phyloP scores from a whole-genome alignment of 176 grass and related monocot genomes.

The Juncus effusus region DNA sequence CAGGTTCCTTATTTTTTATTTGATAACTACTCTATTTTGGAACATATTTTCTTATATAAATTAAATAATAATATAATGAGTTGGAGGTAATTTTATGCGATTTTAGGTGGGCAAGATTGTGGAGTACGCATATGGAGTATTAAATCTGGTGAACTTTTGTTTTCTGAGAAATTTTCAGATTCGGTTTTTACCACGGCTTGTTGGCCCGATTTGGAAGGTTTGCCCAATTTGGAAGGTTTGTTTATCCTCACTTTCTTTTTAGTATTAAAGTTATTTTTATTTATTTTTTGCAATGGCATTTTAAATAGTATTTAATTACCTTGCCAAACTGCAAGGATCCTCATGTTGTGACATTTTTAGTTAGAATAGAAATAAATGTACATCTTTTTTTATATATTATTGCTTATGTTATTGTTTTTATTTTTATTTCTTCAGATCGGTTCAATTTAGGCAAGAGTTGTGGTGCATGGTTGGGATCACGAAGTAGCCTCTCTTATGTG shows the following conservation, averaged over 20 bases:
- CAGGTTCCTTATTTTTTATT: slow-evolving; percentile 36
- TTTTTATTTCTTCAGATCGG: not conserved
- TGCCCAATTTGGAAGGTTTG: slow-evolving; percentile 28
- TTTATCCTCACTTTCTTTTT: slow-evolving; percentile 4
- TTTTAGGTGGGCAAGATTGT: slow-evolving; percentile 65
- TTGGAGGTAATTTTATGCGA: slow-evolving; percentile 18
- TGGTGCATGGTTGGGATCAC: slow-evolving; percentile 85
- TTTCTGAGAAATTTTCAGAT: slow-evolving; percentile 39
- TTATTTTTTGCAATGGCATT: not conserved
- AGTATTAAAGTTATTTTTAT: slow-evolving; percentile 5
- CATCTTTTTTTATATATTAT: not conserved
- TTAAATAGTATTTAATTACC: not conserved
- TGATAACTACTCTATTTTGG: not conserved
- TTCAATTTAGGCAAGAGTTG: slow-evolving; percentile 53
- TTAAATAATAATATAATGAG: slow-evolving; percentile 12
- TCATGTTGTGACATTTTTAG: not conserved
- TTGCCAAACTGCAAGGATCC: not conserved
- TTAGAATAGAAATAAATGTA: not conserved
- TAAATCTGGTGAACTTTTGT: slow-evolving; percentile 76
- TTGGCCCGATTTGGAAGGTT: slow-evolving; percentile 46
- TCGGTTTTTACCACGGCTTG: slow-evolving; percentile 43
- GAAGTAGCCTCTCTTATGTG: slow-evolving; percentile 61
- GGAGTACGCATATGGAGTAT: slow-evolving; percentile 74
- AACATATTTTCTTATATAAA: slow-evolving; percentile 3
- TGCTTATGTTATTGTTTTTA: not conserved